A percentile compares a stretch with the other conserved stretches of the same genome.
Conservation (phyloP, 1,139 yeast genomes). For the Candida sp. region DNA sequence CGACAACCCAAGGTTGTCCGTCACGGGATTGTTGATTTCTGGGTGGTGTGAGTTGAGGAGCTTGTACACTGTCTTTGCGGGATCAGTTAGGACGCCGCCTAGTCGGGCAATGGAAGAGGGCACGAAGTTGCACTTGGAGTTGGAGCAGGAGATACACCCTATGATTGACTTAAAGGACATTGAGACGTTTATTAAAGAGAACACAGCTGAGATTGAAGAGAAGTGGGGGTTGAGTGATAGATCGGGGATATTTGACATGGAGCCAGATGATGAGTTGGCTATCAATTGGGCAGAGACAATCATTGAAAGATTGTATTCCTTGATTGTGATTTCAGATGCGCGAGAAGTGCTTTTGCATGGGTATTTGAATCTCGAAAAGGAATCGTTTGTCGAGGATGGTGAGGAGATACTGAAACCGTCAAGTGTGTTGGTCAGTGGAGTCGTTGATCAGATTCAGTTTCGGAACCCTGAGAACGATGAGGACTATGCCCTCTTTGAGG, state of each 20-base stretch:
- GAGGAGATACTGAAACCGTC: slow-evolving; percentile 1
- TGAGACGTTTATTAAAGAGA: slow-evolving; percentile 1
- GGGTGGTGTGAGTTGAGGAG: slow-evolving; percentile 59
- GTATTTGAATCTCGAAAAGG: slow-evolving; percentile 37
- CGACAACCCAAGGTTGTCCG: slow-evolving; percentile 41
- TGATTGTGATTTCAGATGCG: slow-evolving; percentile 54
- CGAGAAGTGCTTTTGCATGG: slow-evolving; percentile 66
- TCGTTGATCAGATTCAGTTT: slow-evolving; percentile 55
- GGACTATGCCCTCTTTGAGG: slow-evolving; percentile 27
- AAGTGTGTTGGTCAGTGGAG: slow-evolving; percentile 57
- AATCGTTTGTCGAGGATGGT: slow-evolving; percentile 23
- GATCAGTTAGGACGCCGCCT: slow-evolving; percentile 26
- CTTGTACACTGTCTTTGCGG: slow-evolving; percentile 47
- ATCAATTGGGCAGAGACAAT: slow-evolving; percentile 37
- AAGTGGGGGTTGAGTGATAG: slow-evolving; percentile 13
- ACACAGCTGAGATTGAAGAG: slow-evolving; percentile 1
- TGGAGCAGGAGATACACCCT: slow-evolving; percentile 48
- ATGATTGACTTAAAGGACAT: slow-evolving; percentile 21
- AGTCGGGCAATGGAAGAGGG: slow-evolving; percentile 44
- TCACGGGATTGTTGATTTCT: slow-evolving; percentile 48
- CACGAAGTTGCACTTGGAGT: slow-evolving; percentile 36
- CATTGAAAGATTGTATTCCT: slow-evolving; percentile 34
- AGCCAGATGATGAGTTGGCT: slow-evolving; percentile 29
- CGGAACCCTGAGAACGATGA: slow-evolving; percentile 16
- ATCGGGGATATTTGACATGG: slow-evolving; percentile 34